These are phyloP conservation scores for Penicillium turbatum DNA, from an alignment of 495 filamentous ascomycete species.

Conservation along the genomic window DNA sequence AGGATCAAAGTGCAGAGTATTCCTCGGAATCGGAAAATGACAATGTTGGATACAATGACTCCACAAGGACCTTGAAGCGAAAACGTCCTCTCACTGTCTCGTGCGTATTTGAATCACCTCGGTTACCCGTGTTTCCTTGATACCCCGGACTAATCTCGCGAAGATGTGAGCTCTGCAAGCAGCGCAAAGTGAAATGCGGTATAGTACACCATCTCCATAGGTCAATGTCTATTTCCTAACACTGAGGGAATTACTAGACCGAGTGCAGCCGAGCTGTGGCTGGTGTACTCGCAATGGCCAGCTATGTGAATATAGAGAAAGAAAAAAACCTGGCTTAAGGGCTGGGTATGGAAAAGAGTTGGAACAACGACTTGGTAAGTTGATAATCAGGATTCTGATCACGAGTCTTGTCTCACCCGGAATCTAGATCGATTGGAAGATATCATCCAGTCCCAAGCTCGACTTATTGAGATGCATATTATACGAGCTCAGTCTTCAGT, in stretches of 20 bases:
- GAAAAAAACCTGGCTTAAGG: constrained; percentile 78
- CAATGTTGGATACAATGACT: constrained; percentile 27
- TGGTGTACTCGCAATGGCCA: constrained; percentile 82
- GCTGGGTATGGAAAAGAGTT: constrained; percentile 87
- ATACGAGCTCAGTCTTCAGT: constrained; percentile 28
- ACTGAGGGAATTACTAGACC: constrained; percentile 42
- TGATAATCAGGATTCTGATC: not conserved
- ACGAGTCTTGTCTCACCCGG: not conserved
- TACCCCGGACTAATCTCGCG: constrained; percentile 18
- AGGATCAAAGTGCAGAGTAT: constrained; percentile 39
- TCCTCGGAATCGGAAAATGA: constrained; percentile 43
- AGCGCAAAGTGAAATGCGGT: constrained; percentile 79
- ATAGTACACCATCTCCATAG: not conserved
- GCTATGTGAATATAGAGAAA: constrained; percentile 75
- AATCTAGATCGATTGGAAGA: constrained; percentile 45
- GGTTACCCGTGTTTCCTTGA: not conserved
- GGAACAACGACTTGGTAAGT: constrained; percentile 65
- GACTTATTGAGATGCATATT: constrained; percentile 49
- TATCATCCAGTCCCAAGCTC: constrained; percentile 44
- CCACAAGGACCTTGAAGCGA: constrained; percentile 36
- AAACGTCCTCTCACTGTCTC: constrained; percentile 46
- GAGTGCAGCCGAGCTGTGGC: constrained; percentile 77
- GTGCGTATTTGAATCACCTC: constrained; percentile 26
- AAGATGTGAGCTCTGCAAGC: constrained; percentile 78
- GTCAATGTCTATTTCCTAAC: not conserved